Base-by-base conservation (phyloP, 805 yeast genomes). In the Candida railenensis region DNA sequence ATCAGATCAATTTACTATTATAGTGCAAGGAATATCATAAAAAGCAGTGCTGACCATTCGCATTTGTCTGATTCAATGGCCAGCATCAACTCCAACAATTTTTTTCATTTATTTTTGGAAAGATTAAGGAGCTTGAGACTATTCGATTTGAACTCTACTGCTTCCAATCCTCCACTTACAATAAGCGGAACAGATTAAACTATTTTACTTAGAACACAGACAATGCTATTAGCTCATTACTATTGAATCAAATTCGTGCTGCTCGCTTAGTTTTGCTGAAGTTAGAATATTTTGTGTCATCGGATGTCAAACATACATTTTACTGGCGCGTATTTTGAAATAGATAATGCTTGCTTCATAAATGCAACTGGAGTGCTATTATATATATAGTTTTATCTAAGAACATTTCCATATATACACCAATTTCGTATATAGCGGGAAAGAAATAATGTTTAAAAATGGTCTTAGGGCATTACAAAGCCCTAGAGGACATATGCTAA, bases 1-100 rank as follows among this genome's bases (percentile, higher is more conserved):
- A 40, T 53, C 18, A 53, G 46, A 39, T 45, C 63, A 2, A 33
- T 61, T 4, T 53, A 53, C 37, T 30, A 33, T 20, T 58, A 51
- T 42, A 22, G 9, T n/a, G 42, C 30, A 19, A 39, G 16, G n/a
- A 39, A n/a, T 4, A 14, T n/a, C 4, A n/a, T 11, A 16, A 18
- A n/a, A 4, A 19, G 37, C 30, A 32, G 25, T 8, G 20, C 19
- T 19, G 7, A 30, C 20, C n/a, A n/a, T 18, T 16, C 28, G n/a
- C 15, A 20, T 4, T 11, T 5, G 11, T 20, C 28, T 8, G 28
- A 38, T 3, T 9, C 42, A 25, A 8, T 25, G 39, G 39, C 12
- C 12, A 41, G 37, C 28, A 18, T 41, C 44, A 41, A n/a, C 28
- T 30, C 37, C 34, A 9, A 7, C 25, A 21, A 54, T 36, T 51